Conservation (phyloP, 2,329 filamentous ascomycete genomes). For the Diaporthe humulicola region DNA sequence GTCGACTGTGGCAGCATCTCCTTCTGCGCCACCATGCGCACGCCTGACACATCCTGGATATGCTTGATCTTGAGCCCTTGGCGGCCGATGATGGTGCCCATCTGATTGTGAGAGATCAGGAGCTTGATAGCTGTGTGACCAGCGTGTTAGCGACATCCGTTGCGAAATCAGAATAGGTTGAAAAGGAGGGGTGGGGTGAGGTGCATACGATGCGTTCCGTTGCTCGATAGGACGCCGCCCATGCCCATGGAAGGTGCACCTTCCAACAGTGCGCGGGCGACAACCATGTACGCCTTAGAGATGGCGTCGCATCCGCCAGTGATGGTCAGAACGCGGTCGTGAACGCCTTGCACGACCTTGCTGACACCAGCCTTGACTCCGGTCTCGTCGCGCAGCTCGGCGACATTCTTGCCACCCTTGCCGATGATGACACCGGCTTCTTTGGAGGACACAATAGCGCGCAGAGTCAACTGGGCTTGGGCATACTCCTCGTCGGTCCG, state of each 20-base stretch:
- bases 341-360: constrained; percentile 98
- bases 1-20: constrained; percentile 99
- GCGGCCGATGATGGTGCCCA: constrained; percentile 98
- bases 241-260: constrained; percentile 96
- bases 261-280: constrained; percentile 91
- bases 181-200: neutral
- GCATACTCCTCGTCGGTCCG: constrained; percentile 99
- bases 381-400: constrained; percentile 95
- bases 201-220: constrained; percentile 92
- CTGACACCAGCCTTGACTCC: constrained; percentile 98
- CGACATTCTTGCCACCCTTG: constrained; percentile 98
- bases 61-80: constrained; percentile 99
- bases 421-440: constrained; percentile 99
- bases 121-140: constrained; percentile 85
- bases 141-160: constrained; percentile 10
- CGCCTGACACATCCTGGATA: constrained; percentile 95
- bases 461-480: constrained; percentile 89
- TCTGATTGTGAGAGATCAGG: constrained; percentile 99
- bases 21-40: constrained; percentile 99
- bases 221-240: constrained; percentile 88
- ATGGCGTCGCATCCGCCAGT: constrained; percentile 91
- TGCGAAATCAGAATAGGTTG: neutral
- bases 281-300: constrained; percentile 91
- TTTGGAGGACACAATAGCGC: constrained; percentile 98
- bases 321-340: constrained; percentile 96